phyloP scores from a whole-genome alignment of 225 moss, liverwort and hornwort species.

The Straminergon stramineum region DNA sequence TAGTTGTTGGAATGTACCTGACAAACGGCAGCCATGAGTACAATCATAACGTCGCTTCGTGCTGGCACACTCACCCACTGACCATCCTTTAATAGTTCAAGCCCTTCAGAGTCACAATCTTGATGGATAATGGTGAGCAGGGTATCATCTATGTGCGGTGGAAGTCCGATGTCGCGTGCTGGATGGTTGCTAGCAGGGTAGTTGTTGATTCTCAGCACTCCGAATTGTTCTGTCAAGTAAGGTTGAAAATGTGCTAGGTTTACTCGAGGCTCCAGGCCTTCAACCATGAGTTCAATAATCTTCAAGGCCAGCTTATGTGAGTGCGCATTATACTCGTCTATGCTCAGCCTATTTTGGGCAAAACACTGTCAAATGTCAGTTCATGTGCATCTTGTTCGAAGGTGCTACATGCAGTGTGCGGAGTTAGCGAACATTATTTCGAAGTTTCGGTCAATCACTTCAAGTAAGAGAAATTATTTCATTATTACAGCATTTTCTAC shows the following conservation, averaged over 20 bases:
- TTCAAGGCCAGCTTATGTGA: constrained; percentile 25
- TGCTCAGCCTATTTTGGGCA: constrained; percentile 8
- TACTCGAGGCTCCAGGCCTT: constrained; percentile 19
- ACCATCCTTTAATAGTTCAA: constrained; percentile 21
- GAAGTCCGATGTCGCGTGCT: constrained; percentile 25
- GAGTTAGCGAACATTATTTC: background rate
- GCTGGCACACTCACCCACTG: constrained; percentile 33
- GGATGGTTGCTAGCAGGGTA: constrained; percentile 21
- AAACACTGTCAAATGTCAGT: constrained; percentile 4
- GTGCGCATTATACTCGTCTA: constrained; percentile 16
- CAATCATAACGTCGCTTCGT: constrained; percentile 16
- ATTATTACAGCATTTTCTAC: background rate
- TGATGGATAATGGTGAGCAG: constrained; percentile 33
- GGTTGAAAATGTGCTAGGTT: constrained; percentile 22
- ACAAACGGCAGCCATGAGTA: constrained; percentile 34
- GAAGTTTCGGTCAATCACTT: background rate
- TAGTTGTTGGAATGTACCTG: constrained; percentile 11
- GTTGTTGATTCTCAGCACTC: constrained; percentile 33
- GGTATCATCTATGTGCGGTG: constrained; percentile 29
- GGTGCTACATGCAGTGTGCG: background rate
- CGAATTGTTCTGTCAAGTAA: constrained; percentile 29
- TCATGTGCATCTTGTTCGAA: background rate
- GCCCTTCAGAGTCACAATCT: constrained; percentile 19
- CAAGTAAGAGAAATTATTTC: background rate
- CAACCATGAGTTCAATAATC: constrained; percentile 23